Evolutionary conservation across 2,329 filamentous ascomycete genomes (phyloP).

Genomic region (Clarireedia paspali): DNA sequence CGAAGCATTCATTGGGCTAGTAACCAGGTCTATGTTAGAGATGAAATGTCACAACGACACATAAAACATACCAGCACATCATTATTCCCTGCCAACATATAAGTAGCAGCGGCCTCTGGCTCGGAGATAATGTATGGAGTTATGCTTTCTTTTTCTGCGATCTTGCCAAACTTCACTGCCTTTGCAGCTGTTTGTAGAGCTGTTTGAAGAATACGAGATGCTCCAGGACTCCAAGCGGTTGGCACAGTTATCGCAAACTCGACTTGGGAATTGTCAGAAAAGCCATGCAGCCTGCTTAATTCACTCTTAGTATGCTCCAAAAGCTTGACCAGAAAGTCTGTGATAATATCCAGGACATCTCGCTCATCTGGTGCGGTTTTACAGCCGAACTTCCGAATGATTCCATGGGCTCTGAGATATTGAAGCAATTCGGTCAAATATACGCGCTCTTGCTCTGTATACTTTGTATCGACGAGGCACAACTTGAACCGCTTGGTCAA

Average conservation of each 20-base stretch:
- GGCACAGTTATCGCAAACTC: constrained; percentile 14
- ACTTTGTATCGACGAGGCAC: not conserved
- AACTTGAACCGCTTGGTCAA: not conserved
- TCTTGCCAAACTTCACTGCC: constrained; percentile 10
- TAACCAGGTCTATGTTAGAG: not conserved
- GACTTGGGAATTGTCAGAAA: not conserved
- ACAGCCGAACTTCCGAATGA: constrained; percentile 1
- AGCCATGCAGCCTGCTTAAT: not conserved
- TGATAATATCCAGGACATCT: not conserved
- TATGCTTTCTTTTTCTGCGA: not conserved
- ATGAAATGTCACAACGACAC: too few species aligned
- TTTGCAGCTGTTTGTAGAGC: not conserved
- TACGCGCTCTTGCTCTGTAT: not conserved
- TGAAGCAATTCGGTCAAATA: not conserved
- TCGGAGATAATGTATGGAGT: constrained; percentile 23
- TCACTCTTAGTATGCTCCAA: not conserved
- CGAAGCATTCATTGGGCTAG: constrained; percentile 18
- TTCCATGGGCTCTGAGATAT: not conserved
- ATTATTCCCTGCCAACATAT: constrained; percentile 13
- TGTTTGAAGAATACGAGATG: constrained; percentile 11
- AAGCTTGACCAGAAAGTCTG: not conserved
- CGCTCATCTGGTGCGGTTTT: not conserved
- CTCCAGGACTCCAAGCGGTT: constrained; percentile 7
- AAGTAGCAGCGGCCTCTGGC: constrained; percentile 25
- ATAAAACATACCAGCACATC: not conserved